Base-by-base conservation (phyloP, 2,329 filamentous ascomycete genomes). In the Aspergillus fumigatus region DNA sequence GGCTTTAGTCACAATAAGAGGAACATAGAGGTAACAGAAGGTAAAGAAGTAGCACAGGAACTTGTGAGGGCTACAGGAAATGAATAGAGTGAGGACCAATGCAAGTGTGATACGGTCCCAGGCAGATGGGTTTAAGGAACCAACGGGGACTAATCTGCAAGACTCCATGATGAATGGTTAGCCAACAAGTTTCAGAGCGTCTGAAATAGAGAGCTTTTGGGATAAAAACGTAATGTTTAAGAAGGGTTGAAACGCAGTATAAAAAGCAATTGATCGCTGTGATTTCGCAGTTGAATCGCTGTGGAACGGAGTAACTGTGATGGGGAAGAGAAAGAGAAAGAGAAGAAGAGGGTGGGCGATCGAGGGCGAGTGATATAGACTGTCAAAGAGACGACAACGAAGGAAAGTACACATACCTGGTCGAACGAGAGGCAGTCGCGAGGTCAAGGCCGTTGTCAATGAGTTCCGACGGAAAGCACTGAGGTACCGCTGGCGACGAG, bases 351-450 rank as follows among this genome's bases (percentile, higher is more conserved):
- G 14, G 50, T 27, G 45, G 35, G 51, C 41, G 48, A 50, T 17
- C 47, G 29, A 48, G 53, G 32, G 17, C 23, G 26, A 19, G 14
- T 41, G 48, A 14, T 19, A 19, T 47, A 27, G 29, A 55, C 27
- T 19, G 19, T 41, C 43, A 53, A 49, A 29, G 53, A 48, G 48
- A 50, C 45, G 50, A 52, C 27, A 50, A 51, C 17, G 50, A 53
- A 38, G 55, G 55, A 55, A 63, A 48, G 51, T 43, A 55, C 51
- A 48, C 53, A 62, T 58, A 56, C 53, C 57, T 53, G 53, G 52
- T 19, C 57, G 45, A 60, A 60, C 56, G 57, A 59, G 55, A 54
- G 53, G 54, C 47, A 67, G 48, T 57, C 62, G 54, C 63, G 59
- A 48, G 47, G 47, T 23, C 60, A 38, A 25, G 21, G 21, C 21